phyloP scores from a whole-genome alignment of 768 basidiomycete genomes.

The Lactarius psammicola region DNA sequence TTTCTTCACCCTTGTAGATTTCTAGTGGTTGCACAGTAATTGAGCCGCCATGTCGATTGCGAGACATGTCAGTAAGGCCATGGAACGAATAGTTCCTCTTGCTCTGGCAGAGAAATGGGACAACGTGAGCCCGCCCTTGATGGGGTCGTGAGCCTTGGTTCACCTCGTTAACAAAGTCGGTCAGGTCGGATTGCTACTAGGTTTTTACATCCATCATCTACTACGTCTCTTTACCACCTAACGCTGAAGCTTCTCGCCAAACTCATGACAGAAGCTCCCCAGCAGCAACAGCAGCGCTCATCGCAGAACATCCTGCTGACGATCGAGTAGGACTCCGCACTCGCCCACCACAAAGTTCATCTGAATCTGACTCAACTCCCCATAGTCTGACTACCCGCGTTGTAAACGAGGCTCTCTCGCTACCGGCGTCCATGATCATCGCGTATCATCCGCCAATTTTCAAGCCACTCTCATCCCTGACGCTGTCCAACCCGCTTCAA shows the following conservation, averaged over 20 bases:
- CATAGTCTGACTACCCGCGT: constrained; percentile 72
- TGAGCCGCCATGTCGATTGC: constrained; percentile 37
- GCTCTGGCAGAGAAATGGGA: constrained; percentile 90
- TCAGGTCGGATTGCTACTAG: constrained; percentile 37
- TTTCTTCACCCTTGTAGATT: too few relatives aligned
- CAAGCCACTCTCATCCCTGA: constrained; percentile 69
- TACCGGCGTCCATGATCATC: constrained; percentile 64
- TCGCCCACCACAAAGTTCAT: not conserved
- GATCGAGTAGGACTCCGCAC: constrained; percentile 39
- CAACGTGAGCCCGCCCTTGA: constrained; percentile 60
- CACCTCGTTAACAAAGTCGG: constrained; percentile 29
- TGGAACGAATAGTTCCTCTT: constrained; percentile 86
- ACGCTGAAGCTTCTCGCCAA: not conserved
- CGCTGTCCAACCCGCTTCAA: constrained; percentile 76
- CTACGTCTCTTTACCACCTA: not conserved
- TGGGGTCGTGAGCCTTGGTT: not conserved
- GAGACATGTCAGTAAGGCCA: constrained; percentile 58
- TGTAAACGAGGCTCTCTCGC: constrained; percentile 60
- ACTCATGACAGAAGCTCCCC: constrained; percentile 37
- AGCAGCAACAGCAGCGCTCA: constrained; percentile 33
- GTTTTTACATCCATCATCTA: constrained; percentile 27
- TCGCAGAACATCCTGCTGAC: constrained; percentile 41
- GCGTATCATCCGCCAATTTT: constrained; percentile 89
- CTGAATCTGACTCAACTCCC: constrained; percentile 17
- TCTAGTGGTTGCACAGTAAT: not conserved